phyloP scores from a whole-genome alignment of 805 yeast genomes.

The Citeromyces nyonsensis region DNA sequence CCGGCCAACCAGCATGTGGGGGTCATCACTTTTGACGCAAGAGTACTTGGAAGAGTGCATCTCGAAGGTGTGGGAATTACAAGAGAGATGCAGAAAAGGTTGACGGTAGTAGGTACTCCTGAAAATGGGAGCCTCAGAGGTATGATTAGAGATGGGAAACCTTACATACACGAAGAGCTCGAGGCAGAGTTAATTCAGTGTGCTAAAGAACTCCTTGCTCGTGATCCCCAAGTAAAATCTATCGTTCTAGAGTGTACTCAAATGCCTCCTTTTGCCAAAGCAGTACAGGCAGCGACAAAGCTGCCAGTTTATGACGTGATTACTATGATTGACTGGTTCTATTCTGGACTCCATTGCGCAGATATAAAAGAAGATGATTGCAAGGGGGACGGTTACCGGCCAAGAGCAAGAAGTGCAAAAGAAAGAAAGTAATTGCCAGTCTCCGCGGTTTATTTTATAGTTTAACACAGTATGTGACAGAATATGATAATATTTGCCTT shows the following conservation, averaged over 20 bases:
- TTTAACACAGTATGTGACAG: too few relatives aligned
- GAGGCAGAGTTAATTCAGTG: slow-evolving; percentile 11
- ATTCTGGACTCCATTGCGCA: slow-evolving; percentile 11
- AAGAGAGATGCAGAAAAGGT: slow-evolving; percentile 3
- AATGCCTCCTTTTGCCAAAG: slow-evolving; percentile 17
- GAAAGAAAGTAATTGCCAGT: slow-evolving; percentile 7
- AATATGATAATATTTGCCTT: too few relatives aligned
- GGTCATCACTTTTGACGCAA: slow-evolving; percentile 15
- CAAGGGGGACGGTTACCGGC: slow-evolving; percentile 9
- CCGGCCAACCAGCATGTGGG: slow-evolving; percentile 11
- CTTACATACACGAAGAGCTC: slow-evolving; percentile 10
- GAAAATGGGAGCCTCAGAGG: slow-evolving; percentile 10
- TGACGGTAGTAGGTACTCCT: slow-evolving; percentile 9
- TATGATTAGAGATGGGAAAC: slow-evolving; percentile 10
- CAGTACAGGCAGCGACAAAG: slow-evolving; percentile 11
- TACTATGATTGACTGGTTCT: slow-evolving; percentile 17
- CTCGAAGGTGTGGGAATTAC: slow-evolving; percentile 15
- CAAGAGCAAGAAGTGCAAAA: slow-evolving; percentile 11
- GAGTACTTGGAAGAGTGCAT: slow-evolving; percentile 10
- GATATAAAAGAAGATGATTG: slow-evolving; percentile 8
- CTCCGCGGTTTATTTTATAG: too few relatives aligned
- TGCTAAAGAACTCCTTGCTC: slow-evolving; percentile 8
- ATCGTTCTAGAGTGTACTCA: slow-evolving; percentile 18
- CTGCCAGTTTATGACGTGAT: slow-evolving; percentile 16
- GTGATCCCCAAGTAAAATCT: slow-evolving; percentile 10